A percentile compares a stretch with the other conserved stretches of the same genome.
Evolutionary conservation across 2,329 filamentous ascomycete genomes (phyloP).

Genomic region (Coniochaeta sp.): DNA sequence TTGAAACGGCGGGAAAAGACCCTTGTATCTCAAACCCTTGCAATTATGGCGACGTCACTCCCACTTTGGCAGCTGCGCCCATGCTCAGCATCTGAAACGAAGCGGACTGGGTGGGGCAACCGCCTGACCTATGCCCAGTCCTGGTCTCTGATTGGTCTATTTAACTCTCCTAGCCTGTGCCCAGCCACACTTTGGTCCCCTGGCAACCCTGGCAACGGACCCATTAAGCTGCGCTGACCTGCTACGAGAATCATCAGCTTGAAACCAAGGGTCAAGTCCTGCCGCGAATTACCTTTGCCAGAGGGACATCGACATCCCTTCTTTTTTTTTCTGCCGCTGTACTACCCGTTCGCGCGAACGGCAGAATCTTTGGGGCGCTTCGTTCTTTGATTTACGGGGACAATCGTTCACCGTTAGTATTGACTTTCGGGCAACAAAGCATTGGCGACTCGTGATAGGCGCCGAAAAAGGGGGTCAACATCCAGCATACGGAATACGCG

Average conservation of each 20-base stretch:
- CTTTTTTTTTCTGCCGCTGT: neutral
- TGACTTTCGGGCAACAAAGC: neutral
- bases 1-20: neutral
- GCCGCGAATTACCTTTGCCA: slow-evolving; percentile 2
- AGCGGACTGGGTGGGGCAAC: neutral
- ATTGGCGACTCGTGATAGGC: neutral
- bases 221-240: neutral
- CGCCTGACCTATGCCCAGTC: neutral
- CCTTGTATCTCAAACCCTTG: neutral
- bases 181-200: neutral
- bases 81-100: slow-evolving; percentile 2
- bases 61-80: neutral
- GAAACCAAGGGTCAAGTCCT: neutral
- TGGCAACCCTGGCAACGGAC: neutral
- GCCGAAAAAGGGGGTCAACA: neutral
- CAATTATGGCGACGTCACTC: neutral
- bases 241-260: slow-evolving; percentile 3
- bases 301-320: slow-evolving; percentile 1
- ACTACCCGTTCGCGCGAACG: neutral
- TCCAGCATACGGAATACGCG: neutral
- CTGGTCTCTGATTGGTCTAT: neutral
- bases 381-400: neutral
- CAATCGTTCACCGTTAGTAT: neutral
- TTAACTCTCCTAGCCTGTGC: neutral
- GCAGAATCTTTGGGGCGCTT: neutral